Evolutionary conservation across 2,329 filamentous ascomycete genomes (phyloP).

Genomic region (Colletotrichum tropicale): DNA sequence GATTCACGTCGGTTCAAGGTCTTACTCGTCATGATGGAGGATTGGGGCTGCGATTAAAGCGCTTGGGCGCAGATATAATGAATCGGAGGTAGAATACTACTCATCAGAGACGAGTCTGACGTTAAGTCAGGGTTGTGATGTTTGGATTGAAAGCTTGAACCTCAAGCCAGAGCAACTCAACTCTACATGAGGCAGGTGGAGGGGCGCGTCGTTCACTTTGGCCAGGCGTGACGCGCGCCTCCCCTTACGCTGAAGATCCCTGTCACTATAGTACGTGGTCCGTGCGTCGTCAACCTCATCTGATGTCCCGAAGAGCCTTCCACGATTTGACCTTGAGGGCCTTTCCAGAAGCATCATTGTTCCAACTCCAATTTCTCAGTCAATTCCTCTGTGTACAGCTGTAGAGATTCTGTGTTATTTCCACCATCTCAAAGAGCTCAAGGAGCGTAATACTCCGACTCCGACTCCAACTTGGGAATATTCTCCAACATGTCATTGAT

Average conservation of each 20-base stretch:
- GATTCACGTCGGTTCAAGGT: background rate
- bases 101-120: background rate
- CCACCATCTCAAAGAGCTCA: background rate
- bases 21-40: conserved; percentile 38
- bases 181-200: background rate
- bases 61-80: background rate
- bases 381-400: background rate
- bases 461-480: background rate
- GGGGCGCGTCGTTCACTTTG: conserved; percentile 3
- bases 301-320: too few relatives aligned
- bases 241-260: background rate
- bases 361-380: background rate
- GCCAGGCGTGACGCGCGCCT: background rate
- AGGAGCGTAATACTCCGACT: background rate
- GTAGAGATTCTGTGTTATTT: background rate
- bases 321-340: background rate
- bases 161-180: background rate
- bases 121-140: background rate
- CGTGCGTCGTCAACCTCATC: background rate
- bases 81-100: background rate
- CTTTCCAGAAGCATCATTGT: background rate
- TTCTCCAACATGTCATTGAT: background rate
- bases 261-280: background rate
- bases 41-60: background rate
- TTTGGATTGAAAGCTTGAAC: background rate